Evolutionary conservation across 768 basidiomycete species (phyloP), one percentile per base, ranked within the genome.

Genomic region (Pisolithus marmoratus): DNA sequence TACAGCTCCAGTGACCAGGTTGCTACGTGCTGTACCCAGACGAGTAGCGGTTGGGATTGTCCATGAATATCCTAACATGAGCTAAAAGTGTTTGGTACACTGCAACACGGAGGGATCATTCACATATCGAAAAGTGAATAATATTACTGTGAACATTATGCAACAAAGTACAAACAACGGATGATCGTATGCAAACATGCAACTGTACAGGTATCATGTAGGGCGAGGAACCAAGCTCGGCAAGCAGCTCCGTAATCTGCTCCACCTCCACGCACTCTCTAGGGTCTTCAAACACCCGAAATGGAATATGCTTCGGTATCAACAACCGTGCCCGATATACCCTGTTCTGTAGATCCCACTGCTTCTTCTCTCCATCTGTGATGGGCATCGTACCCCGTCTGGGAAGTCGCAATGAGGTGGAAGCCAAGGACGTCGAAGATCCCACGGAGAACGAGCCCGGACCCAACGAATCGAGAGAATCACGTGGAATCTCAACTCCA

Each of bases 271-370:
- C 72, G 62, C 88, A 90, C 59, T 92, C 87, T 55, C 59, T 69
- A 9, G 90, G 84, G 38, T 80, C 66, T 58, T 80, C 76, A 63
- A 92, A 92, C 24, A 90, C 64, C 48, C 87, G 75, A 60, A 91
- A 65, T 19, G 71, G 66, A 9, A 89, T 72, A 56, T 79, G 70
- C 27, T 65, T 58, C 5, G 86, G 84, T 60, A 88, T 78, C 61
- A 75, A 67, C 55, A 70, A 73, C 50, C 86, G 70, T 24, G 86
- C 87, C 53, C 69, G 72, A 69, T 80, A 81, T 49, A 91, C 76
- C 29, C 89, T 71, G 57, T 65, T 66, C 70, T 90, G 86, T 58
- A 90, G 59, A 27, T 82, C 81, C 52, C 64, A 55, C 54, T 80
- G 72, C 69, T 70, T 80, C 67, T 70, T 79, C 58, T 85, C 85